Evolutionary conservation across 1,284 basidiomycete species (phyloP), one percentile per base, ranked within the genome.

Genomic region (Cryptococcus wingfieldii): DNA sequence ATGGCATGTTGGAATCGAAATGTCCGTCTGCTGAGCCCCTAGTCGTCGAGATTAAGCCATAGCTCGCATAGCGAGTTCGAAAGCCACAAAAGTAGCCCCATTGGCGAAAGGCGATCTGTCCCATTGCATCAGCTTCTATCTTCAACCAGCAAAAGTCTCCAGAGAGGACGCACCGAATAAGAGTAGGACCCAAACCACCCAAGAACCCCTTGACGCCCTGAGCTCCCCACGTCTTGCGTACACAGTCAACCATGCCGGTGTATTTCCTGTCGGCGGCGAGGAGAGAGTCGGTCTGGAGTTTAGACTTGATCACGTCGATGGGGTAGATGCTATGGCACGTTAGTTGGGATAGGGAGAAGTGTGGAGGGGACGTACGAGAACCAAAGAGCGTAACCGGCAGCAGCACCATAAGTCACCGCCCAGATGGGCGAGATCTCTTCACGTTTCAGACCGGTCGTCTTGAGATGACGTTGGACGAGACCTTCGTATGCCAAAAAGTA

Each of bases 401-500:
- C 80, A 18, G 90, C 91, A 59, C 93, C 93, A 70, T 89, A 95
- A 12, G 89, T 78, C 14, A 92, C 83, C 8, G 91, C 83, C 64
- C 86, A 89, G 46, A 84, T 71, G 1, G 90, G 84, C 53, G 79
- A 86, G 56, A 96, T 84, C 66, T 94, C 83, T 50, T 89, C 86
- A 45, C 90, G 80, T 52, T 78, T 78, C 59, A 89, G 85, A 25
- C 84, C 82, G 61, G 86, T 86, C 58, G 76, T 76, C n/a, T 78
- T 76, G 80, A 88, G 87, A 72, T 94, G 87, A 54, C 86, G 81
- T 75, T 94, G 89, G 53, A 98, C 86, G 34, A 98, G 82, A 64
- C 88, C 89, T 74, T 98, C 95, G 76, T 98, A 98, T 9, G 86
- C 86, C 71, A 90, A 80, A 79, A 98, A 98, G 78, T 97, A 97